Conservation (phyloP, 176 grass and related monocot genomes). For the Typha latifolia region DNA sequence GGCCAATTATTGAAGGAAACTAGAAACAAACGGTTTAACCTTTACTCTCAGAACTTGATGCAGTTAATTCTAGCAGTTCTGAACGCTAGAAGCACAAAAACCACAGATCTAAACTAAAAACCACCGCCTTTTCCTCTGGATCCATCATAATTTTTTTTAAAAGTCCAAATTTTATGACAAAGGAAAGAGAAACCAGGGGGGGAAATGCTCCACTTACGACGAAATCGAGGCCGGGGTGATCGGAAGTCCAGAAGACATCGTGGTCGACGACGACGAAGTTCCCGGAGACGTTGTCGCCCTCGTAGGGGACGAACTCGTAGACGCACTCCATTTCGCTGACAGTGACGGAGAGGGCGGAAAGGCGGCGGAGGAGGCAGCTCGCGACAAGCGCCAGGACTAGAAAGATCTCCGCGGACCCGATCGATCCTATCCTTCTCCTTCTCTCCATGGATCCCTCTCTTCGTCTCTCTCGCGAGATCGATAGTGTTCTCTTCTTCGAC, state of each 20-base stretch:
- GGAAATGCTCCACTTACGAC: conserved; percentile 30
- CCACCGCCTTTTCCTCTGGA: no score
- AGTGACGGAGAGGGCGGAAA: conserved; percentile 63
- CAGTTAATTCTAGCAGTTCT: no score
- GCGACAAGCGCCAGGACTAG: conserved; percentile 26
- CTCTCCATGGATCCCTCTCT: conserved; percentile 16
- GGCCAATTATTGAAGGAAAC: background rate
- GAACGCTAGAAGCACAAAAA: background rate
- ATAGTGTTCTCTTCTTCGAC: background rate
- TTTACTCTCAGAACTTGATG: background rate
- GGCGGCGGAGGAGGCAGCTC: conserved; percentile 11
- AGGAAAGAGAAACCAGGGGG: background rate
- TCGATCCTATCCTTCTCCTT: background rate
- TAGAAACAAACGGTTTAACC: background rate
- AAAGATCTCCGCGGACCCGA: conserved; percentile 16
- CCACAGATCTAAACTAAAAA: conserved; percentile 22
- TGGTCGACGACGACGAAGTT: conserved; percentile 99
- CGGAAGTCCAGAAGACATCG: conserved; percentile 95
- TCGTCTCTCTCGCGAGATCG: background rate
- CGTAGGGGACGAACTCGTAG: conserved; percentile 95
- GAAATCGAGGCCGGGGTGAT: conserved; percentile 96
- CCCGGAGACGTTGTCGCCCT: conserved; percentile 80
- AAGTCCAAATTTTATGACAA: background rate
- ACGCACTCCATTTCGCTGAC: conserved; percentile 88
- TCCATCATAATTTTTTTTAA: background rate